These are phyloP conservation scores for Osmanthus fragrans DNA, from an alignment of 257 asterid genomes.

Conservation along the genomic window DNA sequence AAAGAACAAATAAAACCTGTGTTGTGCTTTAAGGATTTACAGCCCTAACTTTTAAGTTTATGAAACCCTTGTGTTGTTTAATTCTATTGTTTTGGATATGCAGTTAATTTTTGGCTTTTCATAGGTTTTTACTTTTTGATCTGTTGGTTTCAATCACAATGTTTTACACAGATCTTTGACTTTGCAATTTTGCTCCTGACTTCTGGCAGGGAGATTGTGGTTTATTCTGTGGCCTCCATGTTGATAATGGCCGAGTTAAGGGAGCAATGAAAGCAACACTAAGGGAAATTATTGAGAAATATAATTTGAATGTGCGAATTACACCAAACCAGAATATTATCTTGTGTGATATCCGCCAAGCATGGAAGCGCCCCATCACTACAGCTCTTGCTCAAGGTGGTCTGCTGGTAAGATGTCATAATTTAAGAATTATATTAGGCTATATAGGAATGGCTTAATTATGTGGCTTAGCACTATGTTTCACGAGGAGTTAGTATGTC, in stretches of 20 bases:
- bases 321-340: conserved; percentile 56
- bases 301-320: conserved; percentile 64
- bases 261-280: conserved; percentile 76
- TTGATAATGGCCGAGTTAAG: conserved; percentile 86
- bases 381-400: conserved; percentile 58
- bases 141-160: neutral
- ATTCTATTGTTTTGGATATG: conserved; percentile 16
- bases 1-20: neutral
- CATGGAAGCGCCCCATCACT: conserved; percentile 72
- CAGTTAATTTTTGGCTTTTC: neutral
- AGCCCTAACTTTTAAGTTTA: conserved; percentile 3
- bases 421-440: conserved; percentile 9
- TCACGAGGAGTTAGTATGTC: neutral
- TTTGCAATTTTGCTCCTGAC: conserved; percentile 20
- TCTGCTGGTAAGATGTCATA: conserved; percentile 38
- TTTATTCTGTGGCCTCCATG: conserved; percentile 91
- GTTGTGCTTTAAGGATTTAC: conserved; percentile 10
- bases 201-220: conserved; percentile 81
- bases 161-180: conserved; percentile 9
- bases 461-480: neutral
- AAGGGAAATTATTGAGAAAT: conserved; percentile 85
- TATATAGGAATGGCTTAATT: neutral
- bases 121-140: neutral
- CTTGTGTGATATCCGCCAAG: conserved; percentile 48
- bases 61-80: conserved; percentile 17